Evolutionary conservation across 805 yeast genomes (phyloP), one percentile per base, ranked within the genome.

Genomic region (Saccharomycopsis schoenii): DNA sequence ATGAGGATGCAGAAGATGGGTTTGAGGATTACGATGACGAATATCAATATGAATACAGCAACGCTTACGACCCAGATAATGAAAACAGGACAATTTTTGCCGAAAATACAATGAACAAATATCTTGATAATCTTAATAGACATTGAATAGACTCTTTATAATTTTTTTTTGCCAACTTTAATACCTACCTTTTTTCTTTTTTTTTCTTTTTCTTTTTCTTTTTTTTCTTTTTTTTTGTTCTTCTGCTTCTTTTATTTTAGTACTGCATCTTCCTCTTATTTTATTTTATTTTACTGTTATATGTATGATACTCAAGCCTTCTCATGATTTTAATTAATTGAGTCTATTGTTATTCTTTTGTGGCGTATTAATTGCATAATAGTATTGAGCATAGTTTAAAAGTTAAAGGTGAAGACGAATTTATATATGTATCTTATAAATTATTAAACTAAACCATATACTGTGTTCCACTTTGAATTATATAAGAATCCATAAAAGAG

Each of bases 1-100:
- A 54, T n/a, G 50, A 54, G n/a, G 58, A 59, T 24, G 52, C 40
- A 41, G 58, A 47, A 47, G 54, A 47, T 24, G 34, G 52, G 10
- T 56, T 41, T 40, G 51, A 41, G 25, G 51, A 42, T 56, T 34
- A 37, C 25, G 41, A 51, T 39, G 51, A 19, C n/a, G 50, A 24
- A 10, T 43, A 24, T 37, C 42, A 19, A 15, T 24, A 36, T 25
- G 40, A 29, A 12, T 37, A 57, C 21, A 47, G 36, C 34, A 19
- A 43, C 21, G 42, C 17, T 21, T 25, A 37, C 6, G 50, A 47
- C 15, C 43, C 55, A 42, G 17, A 4, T 21, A 21, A 24, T 21
- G 15, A 29, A 29, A 36, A n/a, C 17, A 43, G 55, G 25, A 57
- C 39, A 21, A 40, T 24, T 37, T 39, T 43, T 37, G 37, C 34